Evolutionary conservation across 116 monocot species (phyloP).

Genomic region (Posidonia oceanica): DNA sequence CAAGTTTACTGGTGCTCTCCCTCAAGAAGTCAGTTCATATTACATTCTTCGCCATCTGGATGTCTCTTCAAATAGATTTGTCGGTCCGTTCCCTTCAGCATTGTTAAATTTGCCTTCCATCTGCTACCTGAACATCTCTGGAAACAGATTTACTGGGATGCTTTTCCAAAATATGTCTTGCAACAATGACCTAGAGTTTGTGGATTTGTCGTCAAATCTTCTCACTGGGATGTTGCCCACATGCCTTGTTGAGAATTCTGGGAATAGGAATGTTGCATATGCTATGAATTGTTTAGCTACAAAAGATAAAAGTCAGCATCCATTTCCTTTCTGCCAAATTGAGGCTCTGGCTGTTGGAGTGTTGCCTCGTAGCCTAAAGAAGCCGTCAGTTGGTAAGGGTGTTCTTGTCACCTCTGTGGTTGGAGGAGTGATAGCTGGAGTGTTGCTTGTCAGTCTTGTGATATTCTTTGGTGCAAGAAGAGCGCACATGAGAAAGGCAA

Average conservation of each 20-base stretch:
- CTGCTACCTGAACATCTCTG: slow-evolving; percentile 41
- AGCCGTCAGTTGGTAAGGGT: slow-evolving; percentile 19
- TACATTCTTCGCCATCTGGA: slow-evolving; percentile 58
- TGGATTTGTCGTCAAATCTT: slow-evolving; percentile 67
- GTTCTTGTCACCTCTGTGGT: slow-evolving; percentile 24
- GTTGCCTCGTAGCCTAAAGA: slow-evolving; percentile 27
- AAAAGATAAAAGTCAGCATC: slow-evolving; percentile 47
- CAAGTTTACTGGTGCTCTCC: slow-evolving; percentile 59
- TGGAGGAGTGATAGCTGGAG: slow-evolving; percentile 18
- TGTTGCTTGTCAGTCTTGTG: slow-evolving; percentile 25
- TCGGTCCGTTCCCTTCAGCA: slow-evolving; percentile 58
- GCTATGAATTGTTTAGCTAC: slow-evolving; percentile 52
- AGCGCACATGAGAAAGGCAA: slow-evolving; percentile 16
- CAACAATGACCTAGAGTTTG: slow-evolving; percentile 37
- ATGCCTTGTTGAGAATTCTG: slow-evolving; percentile 31
- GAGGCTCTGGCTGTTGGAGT: slow-evolving; percentile 82
- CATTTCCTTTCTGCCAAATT: slow-evolving; percentile 48
- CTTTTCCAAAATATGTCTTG: slow-evolving; percentile 66
- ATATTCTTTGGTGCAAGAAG: slow-evolving; percentile 29
- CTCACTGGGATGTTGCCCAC: slow-evolving; percentile 58
- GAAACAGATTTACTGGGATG: slow-evolving; percentile 87
- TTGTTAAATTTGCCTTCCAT: slow-evolving; percentile 62
- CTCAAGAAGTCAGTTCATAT: slow-evolving; percentile 37
- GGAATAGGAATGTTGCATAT: slow-evolving; percentile 24
- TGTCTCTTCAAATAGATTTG: slow-evolving; percentile 73